Percentiles rank a stretch among this genome's conserved stretches.
Conservation (phyloP, 2,329 filamentous ascomycete species). For the Diaporthe citriasiana region DNA sequence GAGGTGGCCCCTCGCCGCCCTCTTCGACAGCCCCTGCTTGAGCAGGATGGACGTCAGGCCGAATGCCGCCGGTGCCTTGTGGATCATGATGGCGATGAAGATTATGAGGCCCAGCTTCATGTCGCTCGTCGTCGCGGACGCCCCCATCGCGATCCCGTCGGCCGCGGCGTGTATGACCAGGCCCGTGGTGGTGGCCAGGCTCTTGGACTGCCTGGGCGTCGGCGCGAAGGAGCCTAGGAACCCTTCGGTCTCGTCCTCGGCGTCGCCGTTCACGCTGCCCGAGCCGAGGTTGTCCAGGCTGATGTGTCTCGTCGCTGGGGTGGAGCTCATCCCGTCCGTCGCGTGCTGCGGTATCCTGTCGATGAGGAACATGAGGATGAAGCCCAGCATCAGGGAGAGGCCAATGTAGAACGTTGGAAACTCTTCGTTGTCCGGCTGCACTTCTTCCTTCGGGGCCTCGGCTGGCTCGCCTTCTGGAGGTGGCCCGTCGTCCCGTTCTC, state of each 20-base stretch:
- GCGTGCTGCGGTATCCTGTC: slow-evolving; percentile 86
- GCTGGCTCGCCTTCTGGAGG: slow-evolving; percentile 42
- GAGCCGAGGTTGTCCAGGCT: slow-evolving; percentile 83
- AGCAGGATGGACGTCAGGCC: slow-evolving; percentile 91
- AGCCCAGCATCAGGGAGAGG: slow-evolving; percentile 87
- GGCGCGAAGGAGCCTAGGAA: slow-evolving; percentile 72
- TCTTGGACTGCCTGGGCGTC: slow-evolving; percentile 70
- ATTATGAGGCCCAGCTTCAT: slow-evolving; percentile 89
- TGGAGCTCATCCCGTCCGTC: slow-evolving; percentile 73
- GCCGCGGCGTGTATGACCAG: slow-evolving; percentile 97
- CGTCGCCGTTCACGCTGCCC: slow-evolving; percentile 52
- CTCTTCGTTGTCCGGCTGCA: slow-evolving; percentile 56
- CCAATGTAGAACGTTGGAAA: slow-evolving; percentile 85
- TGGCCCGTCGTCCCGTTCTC: slow-evolving; percentile 49
- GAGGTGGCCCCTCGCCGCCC: slow-evolving; percentile 85
- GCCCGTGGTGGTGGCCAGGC: slow-evolving; percentile 88
- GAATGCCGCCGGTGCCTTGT: slow-evolving; percentile 97
- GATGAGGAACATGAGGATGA: slow-evolving; percentile 96
- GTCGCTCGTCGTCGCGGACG: slow-evolving; percentile 82
- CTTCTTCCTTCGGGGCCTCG: slow-evolving; percentile 42
- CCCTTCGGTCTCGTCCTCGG: slow-evolving; percentile 69
- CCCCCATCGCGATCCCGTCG: slow-evolving; percentile 95
- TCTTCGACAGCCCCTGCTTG: slow-evolving; percentile 91
- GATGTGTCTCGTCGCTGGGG: slow-evolving; percentile 83
- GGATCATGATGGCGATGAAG: slow-evolving; percentile 96